These are phyloP conservation scores for Calocera cornea DNA, from an alignment of 768 basidiomycete species.

Conservation along the genomic window DNA sequence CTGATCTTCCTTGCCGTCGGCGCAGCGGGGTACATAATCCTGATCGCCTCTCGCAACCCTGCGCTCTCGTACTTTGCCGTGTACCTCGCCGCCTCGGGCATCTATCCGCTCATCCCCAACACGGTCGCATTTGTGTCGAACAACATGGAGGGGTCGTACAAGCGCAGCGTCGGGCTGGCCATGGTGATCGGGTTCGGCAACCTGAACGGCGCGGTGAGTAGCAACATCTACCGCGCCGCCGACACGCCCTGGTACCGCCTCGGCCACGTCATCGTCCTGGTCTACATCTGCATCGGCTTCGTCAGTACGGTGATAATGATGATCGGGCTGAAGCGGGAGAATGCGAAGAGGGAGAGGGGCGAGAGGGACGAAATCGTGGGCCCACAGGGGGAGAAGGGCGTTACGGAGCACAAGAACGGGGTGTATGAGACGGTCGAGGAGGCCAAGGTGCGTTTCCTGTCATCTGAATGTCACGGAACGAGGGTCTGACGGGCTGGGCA, in stretches of 20 bases:
- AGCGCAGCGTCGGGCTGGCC: conserved; percentile 55
- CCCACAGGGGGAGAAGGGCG: conserved; percentile 30
- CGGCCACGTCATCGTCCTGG: conserved; percentile 51
- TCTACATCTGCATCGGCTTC: conserved; percentile 57
- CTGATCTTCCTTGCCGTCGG: conserved; percentile 26
- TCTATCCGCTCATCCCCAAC: conserved; percentile 58
- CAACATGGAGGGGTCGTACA: conserved; percentile 63
- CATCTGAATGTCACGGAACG: background rate
- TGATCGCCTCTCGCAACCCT: conserved; percentile 46
- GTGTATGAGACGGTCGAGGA: conserved; percentile 42
- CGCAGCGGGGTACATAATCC: conserved; percentile 54
- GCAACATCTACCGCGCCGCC: conserved; percentile 55
- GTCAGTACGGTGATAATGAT: conserved; percentile 33
- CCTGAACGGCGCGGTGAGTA: conserved; percentile 62
- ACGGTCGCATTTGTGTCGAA: conserved; percentile 57
- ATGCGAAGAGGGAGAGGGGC: conserved; percentile 50
- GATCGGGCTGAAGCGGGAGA: conserved; percentile 41
- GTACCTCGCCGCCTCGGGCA: conserved; percentile 61
- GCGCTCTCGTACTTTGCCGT: conserved; percentile 59
- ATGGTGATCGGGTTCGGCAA: conserved; percentile 52
- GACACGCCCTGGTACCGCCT: conserved; percentile 59
- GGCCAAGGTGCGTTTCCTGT: conserved; percentile 29
- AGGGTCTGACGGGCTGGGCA: background rate
- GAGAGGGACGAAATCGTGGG: conserved; percentile 57
- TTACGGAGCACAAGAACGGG: conserved; percentile 28